Conservation (phyloP, 768 basidiomycete species). For the Suillus cothurnatus region DNA sequence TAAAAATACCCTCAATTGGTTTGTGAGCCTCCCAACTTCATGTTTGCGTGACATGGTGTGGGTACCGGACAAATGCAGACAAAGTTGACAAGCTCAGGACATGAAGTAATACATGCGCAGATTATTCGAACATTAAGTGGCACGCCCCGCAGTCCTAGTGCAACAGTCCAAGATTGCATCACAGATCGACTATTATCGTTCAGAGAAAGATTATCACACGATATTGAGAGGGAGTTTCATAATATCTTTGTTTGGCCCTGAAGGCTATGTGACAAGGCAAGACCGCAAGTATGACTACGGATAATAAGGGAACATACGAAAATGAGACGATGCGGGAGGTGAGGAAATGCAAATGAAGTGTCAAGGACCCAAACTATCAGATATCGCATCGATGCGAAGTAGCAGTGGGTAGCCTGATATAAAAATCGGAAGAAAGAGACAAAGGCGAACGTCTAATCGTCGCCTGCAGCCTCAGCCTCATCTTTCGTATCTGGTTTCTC, state of each 20-base stretch:
- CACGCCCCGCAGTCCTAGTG: not conserved
- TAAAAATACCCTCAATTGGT: not conserved
- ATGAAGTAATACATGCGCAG: not conserved
- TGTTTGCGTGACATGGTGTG: not conserved
- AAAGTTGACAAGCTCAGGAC: not conserved
- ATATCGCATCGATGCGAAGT: constrained; percentile 15
- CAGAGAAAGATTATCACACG: not conserved
- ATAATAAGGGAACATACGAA: constrained; percentile 37
- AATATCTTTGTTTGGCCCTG: constrained; percentile 37
- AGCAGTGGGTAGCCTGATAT: constrained; percentile 13
- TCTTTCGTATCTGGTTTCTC: constrained; percentile 79
- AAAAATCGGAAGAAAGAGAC: constrained; percentile 24
- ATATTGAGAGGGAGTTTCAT: constrained; percentile 18
- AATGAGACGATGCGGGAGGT: constrained; percentile 32
- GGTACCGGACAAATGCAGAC: not conserved
- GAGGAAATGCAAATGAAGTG: constrained; percentile 36
- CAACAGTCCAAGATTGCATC: not conserved
- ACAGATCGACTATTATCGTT: not conserved
- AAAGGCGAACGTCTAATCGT: constrained; percentile 52
- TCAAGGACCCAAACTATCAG: constrained; percentile 23
- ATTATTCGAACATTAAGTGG: not conserved
- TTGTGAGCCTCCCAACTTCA: not conserved
- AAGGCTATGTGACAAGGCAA: constrained; percentile 25
- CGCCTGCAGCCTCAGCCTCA: constrained; percentile 62
- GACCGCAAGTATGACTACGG: constrained; percentile 36